Percentiles rank a stretch among this genome's conserved stretches.
These are phyloP conservation scores for Fusarium chuoi DNA, from an alignment of 2,329 filamentous ascomycete genomes.

Conservation along the genomic window DNA sequence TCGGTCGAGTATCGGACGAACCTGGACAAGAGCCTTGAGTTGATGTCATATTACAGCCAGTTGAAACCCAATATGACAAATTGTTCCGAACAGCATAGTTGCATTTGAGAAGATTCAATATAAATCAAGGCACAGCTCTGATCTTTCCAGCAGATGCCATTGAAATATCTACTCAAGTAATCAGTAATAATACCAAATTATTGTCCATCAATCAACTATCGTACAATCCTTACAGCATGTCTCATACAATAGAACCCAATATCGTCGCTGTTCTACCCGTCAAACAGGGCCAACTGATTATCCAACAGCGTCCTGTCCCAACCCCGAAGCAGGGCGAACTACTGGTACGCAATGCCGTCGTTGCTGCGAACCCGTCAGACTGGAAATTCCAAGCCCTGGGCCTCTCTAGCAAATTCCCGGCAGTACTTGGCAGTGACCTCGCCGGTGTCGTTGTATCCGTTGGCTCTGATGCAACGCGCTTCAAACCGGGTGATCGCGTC, in stretches of 20 bases:
- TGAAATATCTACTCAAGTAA: no score
- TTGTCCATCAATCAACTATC: no score
- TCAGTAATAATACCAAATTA: no score
- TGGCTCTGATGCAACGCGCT: not conserved
- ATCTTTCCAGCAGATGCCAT: no score
- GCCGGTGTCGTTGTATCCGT: constrained; percentile 13
- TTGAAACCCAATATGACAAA: not conserved
- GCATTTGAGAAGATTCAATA: no score
- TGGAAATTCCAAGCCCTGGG: constrained; percentile 49
- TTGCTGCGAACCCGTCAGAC: constrained; percentile 50
- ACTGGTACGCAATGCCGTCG: constrained; percentile 14
- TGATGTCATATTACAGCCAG: not conserved
- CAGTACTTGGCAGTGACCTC: constrained; percentile 30
- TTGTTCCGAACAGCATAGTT: no score
- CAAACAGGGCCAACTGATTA: not conserved
- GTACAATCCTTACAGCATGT: not conserved
- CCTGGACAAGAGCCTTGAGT: fast-evolving
- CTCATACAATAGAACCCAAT: fast-evolving
- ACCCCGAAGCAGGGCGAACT: not conserved
- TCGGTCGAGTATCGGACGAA: not conserved
- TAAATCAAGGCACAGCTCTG: no score
- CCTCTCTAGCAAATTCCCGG: constrained; percentile 33
- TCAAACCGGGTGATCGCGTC: constrained; percentile 30
- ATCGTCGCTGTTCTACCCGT: not conserved
- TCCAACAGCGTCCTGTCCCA: not conserved